phyloP scores from a whole-genome alignment of 768 basidiomycete genomes.

The Phanerodontia chrysosporium region DNA sequence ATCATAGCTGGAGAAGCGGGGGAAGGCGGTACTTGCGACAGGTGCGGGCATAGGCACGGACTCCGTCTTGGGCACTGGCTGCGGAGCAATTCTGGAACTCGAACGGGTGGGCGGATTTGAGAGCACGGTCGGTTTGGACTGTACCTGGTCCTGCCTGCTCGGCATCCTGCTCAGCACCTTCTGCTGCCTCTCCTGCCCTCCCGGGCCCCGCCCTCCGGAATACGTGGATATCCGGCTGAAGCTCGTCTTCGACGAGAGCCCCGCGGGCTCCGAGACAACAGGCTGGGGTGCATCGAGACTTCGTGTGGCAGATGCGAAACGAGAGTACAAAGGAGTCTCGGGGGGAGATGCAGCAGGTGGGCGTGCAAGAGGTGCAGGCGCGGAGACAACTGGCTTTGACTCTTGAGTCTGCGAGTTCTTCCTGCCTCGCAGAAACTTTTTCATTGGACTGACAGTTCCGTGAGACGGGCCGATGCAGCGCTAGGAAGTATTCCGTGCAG shows the following conservation, averaged over 20 bases:
- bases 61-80: not conserved
- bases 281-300: slow-evolving; percentile 8
- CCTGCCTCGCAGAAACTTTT: slow-evolving; percentile 12
- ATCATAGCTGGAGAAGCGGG: not conserved
- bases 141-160: slow-evolving; percentile 6
- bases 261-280: slow-evolving; percentile 12
- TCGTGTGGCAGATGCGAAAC: slow-evolving; percentile 3
- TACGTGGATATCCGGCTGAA: not conserved
- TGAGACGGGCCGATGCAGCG: not conserved
- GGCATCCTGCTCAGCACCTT: not conserved
- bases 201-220: not conserved
- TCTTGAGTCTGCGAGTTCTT: slow-evolving; percentile 10
- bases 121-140: not conserved
- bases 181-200: slow-evolving; percentile 1
- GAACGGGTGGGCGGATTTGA: not conserved
- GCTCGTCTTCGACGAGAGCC: slow-evolving; percentile 8
- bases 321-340: slow-evolving; percentile 11
- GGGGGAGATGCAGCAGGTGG: not conserved
- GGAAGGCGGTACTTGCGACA: not conserved
- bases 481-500: not conserved
- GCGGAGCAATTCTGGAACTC: not conserved
- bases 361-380: not conserved
- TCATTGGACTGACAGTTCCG: slow-evolving; percentile 7
- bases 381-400: slow-evolving; percentile 6
- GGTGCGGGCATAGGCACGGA: not conserved